These are phyloP conservation scores for Coniophora puteana DNA, from an alignment of 1,284 basidiomycete genomes.

Conservation along the genomic window DNA sequence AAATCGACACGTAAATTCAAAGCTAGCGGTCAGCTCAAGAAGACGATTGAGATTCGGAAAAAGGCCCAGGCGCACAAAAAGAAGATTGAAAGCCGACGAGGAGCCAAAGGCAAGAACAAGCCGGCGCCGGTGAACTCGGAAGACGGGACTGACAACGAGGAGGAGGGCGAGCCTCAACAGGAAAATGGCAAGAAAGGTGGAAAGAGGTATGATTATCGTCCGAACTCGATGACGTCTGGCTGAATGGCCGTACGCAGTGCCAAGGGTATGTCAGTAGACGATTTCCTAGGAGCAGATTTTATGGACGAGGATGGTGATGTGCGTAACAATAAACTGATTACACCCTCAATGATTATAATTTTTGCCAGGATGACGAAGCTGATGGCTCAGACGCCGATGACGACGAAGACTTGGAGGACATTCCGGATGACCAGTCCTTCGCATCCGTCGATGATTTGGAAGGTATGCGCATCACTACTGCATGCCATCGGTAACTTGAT, in stretches of 20 bases:
- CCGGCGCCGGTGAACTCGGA: constrained; percentile 35
- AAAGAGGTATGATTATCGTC: constrained; percentile 12
- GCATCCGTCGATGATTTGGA: constrained; percentile 75
- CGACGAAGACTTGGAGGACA: constrained; percentile 42
- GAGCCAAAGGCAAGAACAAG: constrained; percentile 41
- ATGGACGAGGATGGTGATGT: constrained; percentile 60
- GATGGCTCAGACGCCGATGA: constrained; percentile 41
- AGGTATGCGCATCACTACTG: constrained; percentile 35
- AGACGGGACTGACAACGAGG: constrained; percentile 32
- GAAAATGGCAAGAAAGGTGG: constrained; percentile 2
- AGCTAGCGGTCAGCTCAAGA: constrained; percentile 82
- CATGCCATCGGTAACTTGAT: constrained; percentile 6
- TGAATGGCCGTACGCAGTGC: constrained; percentile 29
- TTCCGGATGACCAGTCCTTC: constrained; percentile 68
- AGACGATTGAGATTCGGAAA: constrained; percentile 75
- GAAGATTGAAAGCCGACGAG: constrained; percentile 61
- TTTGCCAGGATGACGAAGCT: constrained; percentile 26
- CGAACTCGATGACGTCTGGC: not conserved
- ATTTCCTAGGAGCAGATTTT: constrained; percentile 75
- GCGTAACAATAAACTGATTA: constrained; percentile 23
- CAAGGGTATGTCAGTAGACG: constrained; percentile 74
- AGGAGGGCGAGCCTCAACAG: constrained; percentile 27
- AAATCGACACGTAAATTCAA: constrained; percentile 88
- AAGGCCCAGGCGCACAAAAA: constrained; percentile 75
- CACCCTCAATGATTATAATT: constrained; percentile 5